Evolutionary conservation across 768 basidiomycete species (phyloP), one percentile per base, ranked within the genome.

Genomic region (Boletus huronensis): DNA sequence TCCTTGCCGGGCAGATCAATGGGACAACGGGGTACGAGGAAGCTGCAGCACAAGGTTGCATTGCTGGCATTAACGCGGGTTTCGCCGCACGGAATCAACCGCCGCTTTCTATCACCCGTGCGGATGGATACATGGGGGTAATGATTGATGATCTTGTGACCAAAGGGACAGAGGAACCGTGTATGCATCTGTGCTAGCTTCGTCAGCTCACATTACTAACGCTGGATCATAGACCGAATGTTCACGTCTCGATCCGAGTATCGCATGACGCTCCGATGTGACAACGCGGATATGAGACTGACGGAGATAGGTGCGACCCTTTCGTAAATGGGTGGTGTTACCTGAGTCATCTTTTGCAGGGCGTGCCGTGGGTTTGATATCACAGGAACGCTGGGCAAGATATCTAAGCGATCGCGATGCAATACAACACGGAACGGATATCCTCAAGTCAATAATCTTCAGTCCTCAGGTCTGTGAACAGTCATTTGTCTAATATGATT

Each of bases 1-100:
- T 88, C 70, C 81, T 95, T 21, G 90, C 91, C 1, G 92, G 93
- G 4, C 92, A 95, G 69, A 95, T 95, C 63, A 95, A 94, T 60
- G 88, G 88, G 11, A 96, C 93, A 1, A 96, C 93, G 2, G 93
- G 93, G 5, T 96, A 96, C 66, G 93, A 96, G 67, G 93, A 96
- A 72, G 93, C 93, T 1, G 93, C 90, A 2, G 91, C 90, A 4
- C 93, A 95, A 67, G 93, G 93, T 9, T 74, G 83, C n/a, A 71
- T 96, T 0, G 93, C 93, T 1, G 93, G 93, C 2, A 84, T 90
- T 48, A 95, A 96, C 52, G 93, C 93, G 0, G 93, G 90, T 0
- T 77, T 93, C 3, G 73, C 82, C 0, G 84, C 90, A 8, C 74
- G 76, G 3, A 65, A 72, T 14, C 77, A 73, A 38, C 74, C 81